Conservation (phyloP, 2,329 filamentous ascomycete species). For the Didymella exigua region DNA sequence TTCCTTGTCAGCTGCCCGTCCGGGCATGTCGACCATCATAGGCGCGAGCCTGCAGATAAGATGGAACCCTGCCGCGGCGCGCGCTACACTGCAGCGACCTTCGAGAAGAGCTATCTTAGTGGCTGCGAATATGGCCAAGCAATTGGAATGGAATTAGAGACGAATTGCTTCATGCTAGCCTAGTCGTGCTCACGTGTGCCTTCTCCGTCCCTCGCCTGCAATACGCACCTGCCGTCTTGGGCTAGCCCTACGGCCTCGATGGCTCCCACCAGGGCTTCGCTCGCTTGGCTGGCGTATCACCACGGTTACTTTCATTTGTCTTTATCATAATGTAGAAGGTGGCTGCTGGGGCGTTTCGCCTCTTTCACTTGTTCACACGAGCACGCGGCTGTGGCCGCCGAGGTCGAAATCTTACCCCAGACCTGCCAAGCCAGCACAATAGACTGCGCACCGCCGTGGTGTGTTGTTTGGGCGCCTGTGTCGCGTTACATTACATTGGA, state of each 20-base stretch:
- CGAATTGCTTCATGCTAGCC: constrained; percentile 14
- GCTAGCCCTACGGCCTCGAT: constrained; percentile 6
- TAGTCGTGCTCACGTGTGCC: constrained; percentile 26
- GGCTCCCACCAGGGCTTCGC: background rate
- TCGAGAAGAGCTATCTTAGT: constrained; percentile 12
- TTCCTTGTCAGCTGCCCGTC: constrained; percentile 34
- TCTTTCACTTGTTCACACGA: constrained; percentile 9
- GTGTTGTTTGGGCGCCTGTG: constrained; percentile 14
- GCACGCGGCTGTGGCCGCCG: background rate
- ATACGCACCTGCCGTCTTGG: constrained; percentile 21
- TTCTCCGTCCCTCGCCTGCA: constrained; percentile 10
- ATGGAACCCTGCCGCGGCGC: constrained; percentile 17
- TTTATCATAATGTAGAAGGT: constrained; percentile 24
- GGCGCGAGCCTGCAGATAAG: constrained; percentile 15
- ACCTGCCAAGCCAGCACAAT: constrained; percentile 7
- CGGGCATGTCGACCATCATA: constrained; percentile 16
- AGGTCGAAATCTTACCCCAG: background rate
- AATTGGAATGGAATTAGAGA: constrained; percentile 8
- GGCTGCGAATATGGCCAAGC: constrained; percentile 19
- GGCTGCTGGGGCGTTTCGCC: constrained; percentile 21
- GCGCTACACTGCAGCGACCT: constrained; percentile 11
- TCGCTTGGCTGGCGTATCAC: constrained; percentile 19
- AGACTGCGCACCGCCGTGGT: constrained; percentile 10
- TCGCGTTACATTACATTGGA: constrained; percentile 20
- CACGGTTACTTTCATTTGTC: constrained; percentile 11